Base-by-base conservation (phyloP, 1,284 basidiomycete species). In the Fereydounia khargensis region DNA sequence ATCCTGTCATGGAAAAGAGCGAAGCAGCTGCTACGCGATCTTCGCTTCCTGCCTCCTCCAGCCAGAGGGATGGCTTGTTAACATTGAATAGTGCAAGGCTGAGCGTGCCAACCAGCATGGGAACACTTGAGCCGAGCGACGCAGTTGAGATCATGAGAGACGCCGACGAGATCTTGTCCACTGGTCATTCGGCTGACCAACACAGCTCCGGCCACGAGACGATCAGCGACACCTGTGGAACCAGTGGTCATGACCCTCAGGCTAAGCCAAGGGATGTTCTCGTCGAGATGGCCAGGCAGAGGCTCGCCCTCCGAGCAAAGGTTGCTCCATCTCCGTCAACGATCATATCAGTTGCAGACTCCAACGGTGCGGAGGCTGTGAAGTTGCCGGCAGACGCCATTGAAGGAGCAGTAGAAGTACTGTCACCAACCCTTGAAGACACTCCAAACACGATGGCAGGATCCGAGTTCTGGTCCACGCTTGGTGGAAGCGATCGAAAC, bases 401-500 rank as follows among this genome's bases (percentile, higher is more conserved):
- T 37, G 6, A 37, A 39, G 9, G 40, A 34, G 6, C 36, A 40
- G 10, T 28, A 14, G 17, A 14, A 34, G 32, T 10, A 4, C 23
- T 13, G 35, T 60, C 51, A 4, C 38, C 51, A 1, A 34, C 23
- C 19, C 11, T 51, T 19, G 42, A 56, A 22, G 57, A 61, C 13
- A 61, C 57, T 17, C 57, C 57, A 1, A 40, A 52, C 35, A 61
- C 57, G 11, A 48, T 39, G 39, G 48, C 45, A 0, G 52, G 57
- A 2, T 61, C 57, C n/a, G 52, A 55, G 20, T 47, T 55, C 27
- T 61, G 57, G 57, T 48, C 41, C 9, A 56, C 47, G 39, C 48
- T 61, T 39, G 44, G 51, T 16, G 44, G 30, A 22, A 35, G 16
- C 13, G 57, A 61, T 25, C 47, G 57, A 27, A 37, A 39, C 16